phyloP scores from a whole-genome alignment of 208 protist species.

The Wallacemonas sp. region DNA sequence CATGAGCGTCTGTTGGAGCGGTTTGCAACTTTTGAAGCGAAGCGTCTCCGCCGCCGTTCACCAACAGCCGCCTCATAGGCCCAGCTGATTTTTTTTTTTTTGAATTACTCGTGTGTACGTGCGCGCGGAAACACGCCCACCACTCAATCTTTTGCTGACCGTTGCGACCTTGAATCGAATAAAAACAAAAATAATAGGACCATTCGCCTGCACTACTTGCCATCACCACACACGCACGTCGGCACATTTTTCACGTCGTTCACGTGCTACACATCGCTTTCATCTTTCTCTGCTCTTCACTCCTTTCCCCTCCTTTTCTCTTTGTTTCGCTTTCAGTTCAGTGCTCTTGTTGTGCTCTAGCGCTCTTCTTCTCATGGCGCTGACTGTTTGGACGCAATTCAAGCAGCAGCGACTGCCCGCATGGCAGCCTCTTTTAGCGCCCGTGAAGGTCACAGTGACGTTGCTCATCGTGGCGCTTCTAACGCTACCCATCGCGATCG shows the following conservation, averaged over 20 bases:
- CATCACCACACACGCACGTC: too few species aligned
- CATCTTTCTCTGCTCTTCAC: background rate
- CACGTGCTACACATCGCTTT: too few species aligned
- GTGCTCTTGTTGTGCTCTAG: too few species aligned
- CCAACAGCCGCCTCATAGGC: constrained; percentile 4
- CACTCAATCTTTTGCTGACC: too few species aligned
- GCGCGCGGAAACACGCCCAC: too few species aligned
- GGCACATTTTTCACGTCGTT: too few species aligned
- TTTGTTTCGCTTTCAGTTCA: constrained; percentile 18
- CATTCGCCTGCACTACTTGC: too few species aligned
- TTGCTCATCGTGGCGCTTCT: constrained; percentile 92
- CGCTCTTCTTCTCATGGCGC: too few species aligned
- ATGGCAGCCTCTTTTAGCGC: constrained; percentile 97
- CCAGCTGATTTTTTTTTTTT: constrained; percentile 4
- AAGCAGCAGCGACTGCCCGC: constrained; percentile 96
- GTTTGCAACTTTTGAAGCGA: constrained; percentile 40
- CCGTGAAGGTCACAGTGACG: constrained; percentile 83
- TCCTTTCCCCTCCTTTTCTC: constrained; percentile 12
- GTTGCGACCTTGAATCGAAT: too few species aligned
- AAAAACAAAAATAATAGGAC: too few species aligned
- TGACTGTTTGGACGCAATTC: constrained; percentile 36
- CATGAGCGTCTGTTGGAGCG: constrained; percentile 48
- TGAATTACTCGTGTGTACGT: too few species aligned
- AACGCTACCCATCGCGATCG: constrained; percentile 92
- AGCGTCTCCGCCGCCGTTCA: constrained; percentile 4